Evolutionary conservation across 2,329 filamentous ascomycete species (phyloP), one percentile per base, ranked within the genome.

Genomic region (Talaromyces verruculosus): DNA sequence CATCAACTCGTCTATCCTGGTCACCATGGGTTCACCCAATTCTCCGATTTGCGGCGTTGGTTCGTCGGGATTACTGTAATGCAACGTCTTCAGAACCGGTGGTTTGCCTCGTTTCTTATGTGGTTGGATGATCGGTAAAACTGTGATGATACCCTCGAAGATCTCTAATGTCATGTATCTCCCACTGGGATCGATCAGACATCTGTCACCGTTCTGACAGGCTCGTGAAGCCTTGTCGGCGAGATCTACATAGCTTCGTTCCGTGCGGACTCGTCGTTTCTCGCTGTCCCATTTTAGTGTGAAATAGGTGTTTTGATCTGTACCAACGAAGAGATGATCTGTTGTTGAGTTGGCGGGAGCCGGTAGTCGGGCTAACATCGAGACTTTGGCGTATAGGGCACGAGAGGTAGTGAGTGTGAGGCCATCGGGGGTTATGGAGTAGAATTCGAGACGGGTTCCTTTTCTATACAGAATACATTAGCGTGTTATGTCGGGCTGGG

Each of bases 271-370:
- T 63, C 84, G 78, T 22, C 81, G 83, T 28, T 74, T 79, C 1
- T 85, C 78, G 0, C 84, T 73, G 71, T 97, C 88, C 93, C 95
- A 99, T 17, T 85, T 88, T 22, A 97, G 78, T 1, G 92, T 96
- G 77, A 98, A 97, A 80, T 97, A 98, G 72, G 93, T 89, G 71
- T 91, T 91, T 64, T 91, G 88, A 75, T 97, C 91, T 57, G 95
- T 99, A 60, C 93, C 94, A 65, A 99, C 86, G 75, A 99, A 97
- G 67, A 99, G 86, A 68, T 97, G 87, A 71, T 98, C 93, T 58
- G 89, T 92, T 5, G 84, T 79, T 33, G 89, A 88, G 71, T 91
- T 87, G 59, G 88, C 87, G 5, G 93, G 92, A 3, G 73, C 71
- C 1, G 75, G 75, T 4, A 79, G 73, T 22, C 75, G 73, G 30